Percentiles rank a stretch among this genome's conserved stretches.
phyloP scores from a whole-genome alignment of 2,329 filamentous ascomycete species.

The Trichophyton simii region DNA sequence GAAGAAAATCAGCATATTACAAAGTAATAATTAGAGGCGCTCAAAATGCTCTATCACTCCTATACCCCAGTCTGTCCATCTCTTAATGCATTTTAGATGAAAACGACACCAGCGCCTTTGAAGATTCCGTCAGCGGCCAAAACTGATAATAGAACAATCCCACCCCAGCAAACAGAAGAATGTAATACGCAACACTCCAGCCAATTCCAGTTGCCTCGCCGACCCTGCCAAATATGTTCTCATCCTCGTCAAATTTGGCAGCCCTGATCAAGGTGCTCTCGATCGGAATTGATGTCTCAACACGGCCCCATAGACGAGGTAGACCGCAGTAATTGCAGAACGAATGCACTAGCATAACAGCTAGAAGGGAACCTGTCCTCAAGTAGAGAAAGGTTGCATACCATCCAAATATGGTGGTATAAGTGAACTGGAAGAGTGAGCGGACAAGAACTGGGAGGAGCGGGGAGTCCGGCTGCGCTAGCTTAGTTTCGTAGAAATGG shows the following conservation, averaged over 20 bases:
- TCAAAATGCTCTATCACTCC: background rate
- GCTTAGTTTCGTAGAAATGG: slow-evolving; percentile 87
- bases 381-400: slow-evolving; percentile 84
- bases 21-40: background rate
- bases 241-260: slow-evolving; percentile 26
- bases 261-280: slow-evolving; percentile 25
- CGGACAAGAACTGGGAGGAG: slow-evolving; percentile 51
- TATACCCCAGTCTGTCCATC: background rate
- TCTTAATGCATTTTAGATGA: background rate
- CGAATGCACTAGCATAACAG: slow-evolving; percentile 62
- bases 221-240: slow-evolving; percentile 19
- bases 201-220: slow-evolving; percentile 27
- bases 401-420: slow-evolving; percentile 86
- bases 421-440: slow-evolving; percentile 71
- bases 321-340: slow-evolving; percentile 92
- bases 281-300: slow-evolving; percentile 42
- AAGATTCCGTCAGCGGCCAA: slow-evolving; percentile 55
- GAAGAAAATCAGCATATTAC: background rate
- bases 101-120: slow-evolving; percentile 26
- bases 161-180: slow-evolving; percentile 59
- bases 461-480: slow-evolving; percentile 62
- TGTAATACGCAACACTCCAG: slow-evolving; percentile 73
- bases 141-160: slow-evolving; percentile 58
- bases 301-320: slow-evolving; percentile 69
- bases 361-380: slow-evolving; percentile 67